phyloP scores from a whole-genome alignment of 2,329 filamentous ascomycete genomes.

The Aspergillus floridensis region DNA sequence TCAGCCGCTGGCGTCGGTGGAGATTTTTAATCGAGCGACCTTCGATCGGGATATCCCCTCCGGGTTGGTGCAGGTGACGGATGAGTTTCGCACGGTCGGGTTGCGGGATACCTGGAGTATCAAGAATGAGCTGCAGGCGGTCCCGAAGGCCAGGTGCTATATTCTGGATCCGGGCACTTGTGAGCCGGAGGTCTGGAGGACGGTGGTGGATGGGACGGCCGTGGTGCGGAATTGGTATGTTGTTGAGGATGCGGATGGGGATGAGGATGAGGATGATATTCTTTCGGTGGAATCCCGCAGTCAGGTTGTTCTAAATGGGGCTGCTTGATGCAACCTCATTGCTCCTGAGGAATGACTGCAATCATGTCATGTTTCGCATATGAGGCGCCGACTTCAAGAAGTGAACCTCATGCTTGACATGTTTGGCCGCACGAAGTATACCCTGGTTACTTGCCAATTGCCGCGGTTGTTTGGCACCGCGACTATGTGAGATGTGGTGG shows the following conservation, averaged over 20 bases:
- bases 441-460: too few relatives aligned
- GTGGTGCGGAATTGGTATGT: conserved; percentile 1
- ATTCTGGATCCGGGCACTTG: background rate
- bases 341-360: too few relatives aligned
- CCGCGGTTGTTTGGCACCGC: too few relatives aligned
- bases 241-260: background rate
- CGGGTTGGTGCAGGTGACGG: background rate
- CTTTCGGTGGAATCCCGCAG: background rate
- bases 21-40: conserved; percentile 5
- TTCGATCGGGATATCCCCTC: background rate
- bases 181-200: background rate
- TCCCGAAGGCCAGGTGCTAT: conserved; percentile 1
- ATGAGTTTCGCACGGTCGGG: conserved; percentile 1
- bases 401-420: too few relatives aligned
- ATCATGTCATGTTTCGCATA: too few relatives aligned
- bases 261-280: background rate
- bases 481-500: too few relatives aligned
- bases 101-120: background rate
- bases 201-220: background rate
- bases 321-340: background rate
- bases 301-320: background rate
- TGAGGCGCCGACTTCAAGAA: too few relatives aligned
- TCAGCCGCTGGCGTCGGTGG: conserved; percentile 33
- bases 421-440: too few relatives aligned
- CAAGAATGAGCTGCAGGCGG: background rate